Percentiles rank a stretch among this genome's conserved stretches.
phyloP scores from a whole-genome alignment of 352 stramenopile genomes.

The Phytophthora capsici region DNA sequence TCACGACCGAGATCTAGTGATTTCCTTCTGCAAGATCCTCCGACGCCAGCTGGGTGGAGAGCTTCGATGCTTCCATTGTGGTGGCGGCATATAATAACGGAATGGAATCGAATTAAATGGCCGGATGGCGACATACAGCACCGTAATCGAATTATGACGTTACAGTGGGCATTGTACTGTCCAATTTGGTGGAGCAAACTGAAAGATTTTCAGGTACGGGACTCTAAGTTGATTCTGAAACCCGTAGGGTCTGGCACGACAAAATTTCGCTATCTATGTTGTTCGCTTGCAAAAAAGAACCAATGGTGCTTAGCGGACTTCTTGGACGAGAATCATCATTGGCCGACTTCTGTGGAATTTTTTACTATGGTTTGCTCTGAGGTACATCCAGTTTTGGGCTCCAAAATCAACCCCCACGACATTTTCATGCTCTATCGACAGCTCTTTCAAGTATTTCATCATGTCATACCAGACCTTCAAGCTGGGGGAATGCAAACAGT shows the following conservation, averaged over 20 bases:
- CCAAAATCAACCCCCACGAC: background rate
- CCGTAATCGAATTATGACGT: background rate
- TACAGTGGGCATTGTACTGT: background rate
- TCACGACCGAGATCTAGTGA: background rate
- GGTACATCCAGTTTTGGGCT: background rate
- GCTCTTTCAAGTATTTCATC: background rate
- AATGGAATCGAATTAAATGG: background rate
- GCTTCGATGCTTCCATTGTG: background rate
- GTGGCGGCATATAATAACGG: background rate
- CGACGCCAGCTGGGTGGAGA: background rate
- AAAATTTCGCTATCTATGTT: background rate
- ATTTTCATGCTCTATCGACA: background rate
- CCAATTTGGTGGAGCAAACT: background rate
- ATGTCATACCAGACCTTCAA: background rate
- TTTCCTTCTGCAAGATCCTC: background rate
- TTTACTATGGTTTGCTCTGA: background rate
- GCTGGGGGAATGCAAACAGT: background rate
- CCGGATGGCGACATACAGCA: background rate
- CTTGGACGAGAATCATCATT: background rate
- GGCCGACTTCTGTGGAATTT: background rate
- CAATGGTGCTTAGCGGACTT: background rate
- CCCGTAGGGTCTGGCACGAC: background rate
- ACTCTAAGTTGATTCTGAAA: background rate
- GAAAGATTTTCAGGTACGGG: background rate
- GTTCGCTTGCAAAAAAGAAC: background rate